Conservation (phyloP, 2,329 filamentous ascomycete species). For the Allantophomopsis lycopodina region DNA sequence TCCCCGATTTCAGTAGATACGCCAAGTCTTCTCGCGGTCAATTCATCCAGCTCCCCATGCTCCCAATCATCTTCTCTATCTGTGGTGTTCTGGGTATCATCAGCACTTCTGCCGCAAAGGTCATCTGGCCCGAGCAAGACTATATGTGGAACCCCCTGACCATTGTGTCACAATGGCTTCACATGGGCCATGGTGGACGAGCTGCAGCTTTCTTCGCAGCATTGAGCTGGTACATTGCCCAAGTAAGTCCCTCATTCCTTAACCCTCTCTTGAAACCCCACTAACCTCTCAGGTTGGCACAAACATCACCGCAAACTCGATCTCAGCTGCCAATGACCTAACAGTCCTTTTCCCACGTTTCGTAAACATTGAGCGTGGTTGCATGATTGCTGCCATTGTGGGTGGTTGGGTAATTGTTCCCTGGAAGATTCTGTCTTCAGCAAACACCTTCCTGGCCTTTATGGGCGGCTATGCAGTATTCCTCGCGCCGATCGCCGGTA, state of each 20-base stretch:
- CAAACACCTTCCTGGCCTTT: slow-evolving; percentile 45
- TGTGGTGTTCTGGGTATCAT: slow-evolving; percentile 36
- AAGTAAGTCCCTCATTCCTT: no score
- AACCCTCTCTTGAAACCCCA: no score
- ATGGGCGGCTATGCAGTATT: slow-evolving; percentile 53
- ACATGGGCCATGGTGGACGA: slow-evolving; percentile 26
- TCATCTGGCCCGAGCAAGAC: slow-evolving; percentile 29
- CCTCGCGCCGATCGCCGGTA: slow-evolving; percentile 43
- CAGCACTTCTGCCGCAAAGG: slow-evolving; percentile 37
- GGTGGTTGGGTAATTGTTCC: slow-evolving; percentile 45
- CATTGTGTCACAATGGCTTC: slow-evolving; percentile 28
- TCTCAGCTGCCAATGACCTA: slow-evolving; percentile 40
- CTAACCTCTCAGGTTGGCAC: slow-evolving; percentile 28
- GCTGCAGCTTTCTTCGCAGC: slow-evolving; percentile 33
- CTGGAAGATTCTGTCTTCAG: slow-evolving; percentile 51
- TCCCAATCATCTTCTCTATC: slow-evolving; percentile 15
- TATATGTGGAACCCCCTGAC: slow-evolving; percentile 35
- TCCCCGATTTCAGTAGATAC: slow-evolving; percentile 20
- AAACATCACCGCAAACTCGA: slow-evolving; percentile 42
- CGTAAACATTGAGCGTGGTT: slow-evolving; percentile 41
- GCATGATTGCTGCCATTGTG: slow-evolving; percentile 36
- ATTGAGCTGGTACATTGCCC: slow-evolving; percentile 35
- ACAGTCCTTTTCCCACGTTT: slow-evolving; percentile 37
- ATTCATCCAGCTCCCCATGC: slow-evolving; percentile 24
- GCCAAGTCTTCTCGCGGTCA: slow-evolving; percentile 13